phyloP scores from a whole-genome alignment of 805 yeast genomes.

The Metschnikowia koreensis region DNA sequence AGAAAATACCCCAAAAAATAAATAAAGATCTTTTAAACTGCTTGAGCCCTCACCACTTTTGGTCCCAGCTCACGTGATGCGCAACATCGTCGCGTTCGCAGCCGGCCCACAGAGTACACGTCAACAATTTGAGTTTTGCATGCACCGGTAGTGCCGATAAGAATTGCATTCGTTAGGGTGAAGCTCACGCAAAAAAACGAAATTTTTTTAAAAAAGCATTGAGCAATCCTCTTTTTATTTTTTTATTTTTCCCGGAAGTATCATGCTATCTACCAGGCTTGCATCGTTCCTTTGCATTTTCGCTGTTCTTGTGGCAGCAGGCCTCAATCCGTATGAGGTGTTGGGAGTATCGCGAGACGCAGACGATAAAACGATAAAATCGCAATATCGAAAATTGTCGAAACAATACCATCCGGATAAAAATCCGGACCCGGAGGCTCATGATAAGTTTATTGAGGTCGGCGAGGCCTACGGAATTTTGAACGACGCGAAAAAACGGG shows the following conservation, averaged over 20 bases:
- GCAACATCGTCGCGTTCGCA: not conserved
- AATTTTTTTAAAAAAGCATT: not conserved
- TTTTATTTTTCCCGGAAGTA: not conserved
- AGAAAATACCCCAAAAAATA: no score
- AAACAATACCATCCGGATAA: conserved; percentile 94
- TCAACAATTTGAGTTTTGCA: not conserved
- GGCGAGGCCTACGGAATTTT: conserved; percentile 92
- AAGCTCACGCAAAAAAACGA: not conserved
- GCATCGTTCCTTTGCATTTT: conserved; percentile 6
- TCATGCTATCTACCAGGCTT: conserved; percentile 2
- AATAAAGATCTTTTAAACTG: no score
- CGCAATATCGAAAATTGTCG: conserved; percentile 78
- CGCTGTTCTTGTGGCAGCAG: conserved; percentile 16
- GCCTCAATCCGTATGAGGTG: conserved; percentile 53
- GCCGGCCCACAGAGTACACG: not conserved
- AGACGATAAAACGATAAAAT: conserved; percentile 75
- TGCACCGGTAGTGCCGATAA: not conserved
- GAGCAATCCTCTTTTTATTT: no score
- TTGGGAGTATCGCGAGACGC: conserved; percentile 72
- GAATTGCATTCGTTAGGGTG: not conserved
- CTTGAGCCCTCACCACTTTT: no score
- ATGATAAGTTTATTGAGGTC: conserved; percentile 80
- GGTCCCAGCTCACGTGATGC: conserved; percentile 7
- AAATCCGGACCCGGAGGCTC: conserved; percentile 81
- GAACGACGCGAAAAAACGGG: conserved; percentile 65